Percentiles rank a stretch among this genome's conserved stretches.
Evolutionary conservation across 2,329 filamentous ascomycete species (phyloP).

Genomic region (Hypomyces perniciosus): DNA sequence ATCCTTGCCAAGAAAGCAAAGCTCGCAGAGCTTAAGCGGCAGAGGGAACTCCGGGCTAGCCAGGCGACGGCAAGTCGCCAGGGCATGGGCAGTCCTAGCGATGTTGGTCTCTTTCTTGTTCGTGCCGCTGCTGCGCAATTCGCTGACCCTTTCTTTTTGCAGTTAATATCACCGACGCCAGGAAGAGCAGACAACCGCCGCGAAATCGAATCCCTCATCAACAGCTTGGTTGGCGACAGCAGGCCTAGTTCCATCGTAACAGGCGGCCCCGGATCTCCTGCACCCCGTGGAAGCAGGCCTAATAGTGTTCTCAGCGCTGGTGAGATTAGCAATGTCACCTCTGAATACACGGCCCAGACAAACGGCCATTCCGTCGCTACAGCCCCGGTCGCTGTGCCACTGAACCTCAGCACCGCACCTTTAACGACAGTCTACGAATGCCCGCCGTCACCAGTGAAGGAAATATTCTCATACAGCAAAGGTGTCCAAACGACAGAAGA

Average conservation of each 20-base stretch:
- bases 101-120: slow-evolving; percentile 50
- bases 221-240: slow-evolving; percentile 73
- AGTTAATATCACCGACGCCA: slow-evolving; percentile 62
- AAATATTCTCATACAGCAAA: slow-evolving; percentile 95
- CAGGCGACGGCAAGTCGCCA: slow-evolving; percentile 66
- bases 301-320: slow-evolving; percentile 80
- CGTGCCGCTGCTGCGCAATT: slow-evolving; percentile 2
- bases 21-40: slow-evolving; percentile 90
- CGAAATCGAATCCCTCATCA: slow-evolving; percentile 81
- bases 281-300: slow-evolving; percentile 66
- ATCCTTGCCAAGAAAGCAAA: slow-evolving; percentile 95
- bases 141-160: slow-evolving; percentile 9
- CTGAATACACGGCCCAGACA: slow-evolving; percentile 49
- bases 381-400: slow-evolving; percentile 40
- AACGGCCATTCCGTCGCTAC: slow-evolving; percentile 29
- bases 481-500: slow-evolving; percentile 85
- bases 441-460: slow-evolving; percentile 66
- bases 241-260: slow-evolving; percentile 63
- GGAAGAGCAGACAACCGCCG: slow-evolving; percentile 62
- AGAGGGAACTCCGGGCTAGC: slow-evolving; percentile 75
- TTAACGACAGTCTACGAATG: slow-evolving; percentile 76
- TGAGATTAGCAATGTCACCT: slow-evolving; percentile 71
- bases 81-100: slow-evolving; percentile 60
- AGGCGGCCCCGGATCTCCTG: slow-evolving; percentile 57
- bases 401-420: slow-evolving; percentile 67